Conservation (phyloP, 2,329 filamentous ascomycete genomes). For the Diaporthe eres region DNA sequence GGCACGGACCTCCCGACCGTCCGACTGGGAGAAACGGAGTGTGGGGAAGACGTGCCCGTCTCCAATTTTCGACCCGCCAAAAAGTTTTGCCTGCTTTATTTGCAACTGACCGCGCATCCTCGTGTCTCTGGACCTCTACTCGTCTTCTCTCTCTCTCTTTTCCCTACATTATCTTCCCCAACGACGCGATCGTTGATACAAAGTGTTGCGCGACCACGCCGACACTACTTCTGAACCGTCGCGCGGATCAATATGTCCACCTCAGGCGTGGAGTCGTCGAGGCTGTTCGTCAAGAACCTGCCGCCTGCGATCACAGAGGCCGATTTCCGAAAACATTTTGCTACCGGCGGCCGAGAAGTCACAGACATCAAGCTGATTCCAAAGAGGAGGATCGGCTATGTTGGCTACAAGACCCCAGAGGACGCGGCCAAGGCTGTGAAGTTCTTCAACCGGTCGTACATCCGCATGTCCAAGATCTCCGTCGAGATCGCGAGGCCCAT, state of each 20-base stretch:
- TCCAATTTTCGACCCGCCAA: constrained; percentile 37
- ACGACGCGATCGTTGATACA: constrained; percentile 19
- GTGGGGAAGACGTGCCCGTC: constrained; percentile 28
- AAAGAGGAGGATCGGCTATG: constrained; percentile 92
- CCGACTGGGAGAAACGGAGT: constrained; percentile 26
- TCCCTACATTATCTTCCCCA: neutral
- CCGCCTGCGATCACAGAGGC: constrained; percentile 88
- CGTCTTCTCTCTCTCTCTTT: neutral
- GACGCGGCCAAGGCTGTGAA: constrained; percentile 87
- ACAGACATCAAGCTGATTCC: constrained; percentile 95
- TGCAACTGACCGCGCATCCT: constrained; percentile 9
- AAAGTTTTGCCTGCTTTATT: constrained; percentile 32
- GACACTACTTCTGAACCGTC: neutral
- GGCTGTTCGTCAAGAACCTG: constrained; percentile 84
- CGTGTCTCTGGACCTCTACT: neutral
- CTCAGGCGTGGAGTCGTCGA: constrained; percentile 69
- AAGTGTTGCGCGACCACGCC: constrained; percentile 17
- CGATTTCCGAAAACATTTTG: constrained; percentile 91
- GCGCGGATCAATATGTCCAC: constrained; percentile 35
- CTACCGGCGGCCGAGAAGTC: constrained; percentile 77
- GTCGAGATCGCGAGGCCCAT: constrained; percentile 88
- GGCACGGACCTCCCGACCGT: constrained; percentile 23
- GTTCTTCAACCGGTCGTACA: constrained; percentile 96
- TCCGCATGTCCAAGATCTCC: constrained; percentile 93
- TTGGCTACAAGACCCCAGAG: constrained; percentile 89